These are phyloP conservation scores for Kodamaea alishanica DNA, from an alignment of 1,139 yeast genomes.

Conservation along the genomic window DNA sequence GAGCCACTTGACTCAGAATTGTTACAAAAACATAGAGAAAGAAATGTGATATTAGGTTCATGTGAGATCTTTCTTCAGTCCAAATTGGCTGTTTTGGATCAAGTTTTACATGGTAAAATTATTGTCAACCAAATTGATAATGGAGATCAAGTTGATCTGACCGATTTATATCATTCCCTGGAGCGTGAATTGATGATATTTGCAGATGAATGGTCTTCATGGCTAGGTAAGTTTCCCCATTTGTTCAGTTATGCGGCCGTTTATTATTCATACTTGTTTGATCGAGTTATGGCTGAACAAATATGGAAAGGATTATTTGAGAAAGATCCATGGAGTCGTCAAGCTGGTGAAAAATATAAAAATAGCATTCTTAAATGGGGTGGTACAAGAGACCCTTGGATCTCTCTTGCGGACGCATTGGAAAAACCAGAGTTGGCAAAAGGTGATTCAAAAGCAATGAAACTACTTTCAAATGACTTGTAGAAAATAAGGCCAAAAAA, in stretches of 20 bases:
- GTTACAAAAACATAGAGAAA: constrained; percentile 49
- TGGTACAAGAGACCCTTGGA: constrained; percentile 89
- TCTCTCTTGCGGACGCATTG: constrained; percentile 74
- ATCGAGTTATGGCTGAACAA: constrained; percentile 86
- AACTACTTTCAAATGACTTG: constrained; percentile 42
- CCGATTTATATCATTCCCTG: constrained; percentile 59
- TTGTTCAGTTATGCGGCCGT: constrained; percentile 92
- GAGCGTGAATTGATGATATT: constrained; percentile 56
- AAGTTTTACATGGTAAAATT: constrained; percentile 55
- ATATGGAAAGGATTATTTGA: constrained; percentile 75
- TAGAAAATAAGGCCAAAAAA: neutral
- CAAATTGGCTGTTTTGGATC: constrained; percentile 87
- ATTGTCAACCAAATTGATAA: constrained; percentile 31
- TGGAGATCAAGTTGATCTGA: constrained; percentile 41
- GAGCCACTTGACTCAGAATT: constrained; percentile 53
- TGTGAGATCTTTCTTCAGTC: constrained; percentile 85
- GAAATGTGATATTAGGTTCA: constrained; percentile 53
- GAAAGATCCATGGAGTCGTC: constrained; percentile 64
- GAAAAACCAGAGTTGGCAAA: constrained; percentile 54
- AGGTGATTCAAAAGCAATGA: constrained; percentile 78
- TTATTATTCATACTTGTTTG: constrained; percentile 87
- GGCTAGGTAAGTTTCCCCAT: constrained; percentile 97
- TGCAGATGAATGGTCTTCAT: constrained; percentile 64
- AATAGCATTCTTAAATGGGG: constrained; percentile 84
- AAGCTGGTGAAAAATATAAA: constrained; percentile 72